Evolutionary conservation across 371 early-diverging fungal genomes (phyloP), one percentile per base, ranked within the genome.

Genomic region (Mortierella polycephala): DNA sequence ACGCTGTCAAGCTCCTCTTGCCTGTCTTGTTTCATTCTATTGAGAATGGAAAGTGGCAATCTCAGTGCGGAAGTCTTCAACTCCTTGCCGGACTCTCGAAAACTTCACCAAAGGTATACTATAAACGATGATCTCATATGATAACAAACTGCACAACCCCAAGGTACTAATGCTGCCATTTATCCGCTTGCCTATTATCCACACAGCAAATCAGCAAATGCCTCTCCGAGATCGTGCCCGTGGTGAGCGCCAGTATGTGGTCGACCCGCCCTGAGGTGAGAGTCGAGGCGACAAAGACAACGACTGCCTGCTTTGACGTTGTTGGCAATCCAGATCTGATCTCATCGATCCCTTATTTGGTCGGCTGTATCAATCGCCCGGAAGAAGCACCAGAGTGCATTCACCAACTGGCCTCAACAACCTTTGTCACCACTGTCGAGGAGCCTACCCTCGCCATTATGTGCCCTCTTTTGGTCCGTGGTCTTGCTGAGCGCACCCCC

Each of bases 371-470:
- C 76, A 87, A 88, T 74, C 82, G 88, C 65, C 90, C 91, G 30
- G 89, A 90, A 45, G 87, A 89, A n/a, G 89, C 89, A 10, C 84
- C 91, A 58, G 88, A 88, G 56, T 88, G 88, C 64, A 88, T 89
- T 69, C 88, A 89, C 74, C 83, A 85, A 81, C 81, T 91, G n/a
- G 88, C 87, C 67, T 88, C 89, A n/a, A 90, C 89, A 56, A 91
- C 90, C 41, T 95, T 95, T 69, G 93, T 95, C 41, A 88, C 88
- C 66, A 88, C 90, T 62, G 93, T 93, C 75, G 92, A 93, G 67
- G 86, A 89, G 53, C 92, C 93, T 51, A 91, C 95, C 23, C 87
- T 95, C 18, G 91, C 94, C 81, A 90, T 95, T 82, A 91, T 95
- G 90, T 87, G 87, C 64, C 95, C 95, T 53, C 85, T 93, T n/a